Evolutionary conservation across 2,329 filamentous ascomycete species (phyloP), one percentile per base, ranked within the genome.

Genomic region (Trichoderma cornu-damae): DNA sequence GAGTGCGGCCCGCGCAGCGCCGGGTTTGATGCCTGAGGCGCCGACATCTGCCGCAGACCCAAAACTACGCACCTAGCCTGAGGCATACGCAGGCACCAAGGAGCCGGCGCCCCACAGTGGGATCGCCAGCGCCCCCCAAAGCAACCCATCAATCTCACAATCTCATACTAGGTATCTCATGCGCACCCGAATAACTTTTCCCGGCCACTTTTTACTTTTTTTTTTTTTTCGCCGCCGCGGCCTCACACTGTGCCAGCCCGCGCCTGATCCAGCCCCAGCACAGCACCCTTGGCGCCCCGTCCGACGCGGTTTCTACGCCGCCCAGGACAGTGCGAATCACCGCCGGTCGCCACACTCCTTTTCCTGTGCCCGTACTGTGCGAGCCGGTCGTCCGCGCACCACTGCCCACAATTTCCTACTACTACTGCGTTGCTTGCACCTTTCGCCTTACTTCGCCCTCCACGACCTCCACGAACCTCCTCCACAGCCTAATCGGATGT

Each of bases 11-110:
- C 43, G 44, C 51, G 24, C 24, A 57, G 38, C n/a, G 34, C 35
- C 43, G 20, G 34, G 28, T n/a, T 52, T 34, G 14, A 4, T 67
- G 70, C 70, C 70, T 71, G 52, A 72, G 70, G 69, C 69, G 66
- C 38, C 8, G n/a, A 47, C 20, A 43, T 16, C 8, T 18, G 34
- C 22, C 5, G 57, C 62, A 63, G 64, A 52, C 63, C 44, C 38
- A 64, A 53, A 67, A 58, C 40, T 69, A 67, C 67, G 66, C 61
- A 44, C 11, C 57, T 64, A 61, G 65, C 53, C 64, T 66, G 61
- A 66, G 44, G 57, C 61, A 43, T 68, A 67, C 66, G 64, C 64
- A 34, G 16, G 52, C 35, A 61, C 44, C 52, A 48, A 47, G 18
- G 22, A 34, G 58, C 53, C 47, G 58, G 58, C 52, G 26, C 58